phyloP scores from a whole-genome alignment of 768 basidiomycete species.

The Calocera cornea region DNA sequence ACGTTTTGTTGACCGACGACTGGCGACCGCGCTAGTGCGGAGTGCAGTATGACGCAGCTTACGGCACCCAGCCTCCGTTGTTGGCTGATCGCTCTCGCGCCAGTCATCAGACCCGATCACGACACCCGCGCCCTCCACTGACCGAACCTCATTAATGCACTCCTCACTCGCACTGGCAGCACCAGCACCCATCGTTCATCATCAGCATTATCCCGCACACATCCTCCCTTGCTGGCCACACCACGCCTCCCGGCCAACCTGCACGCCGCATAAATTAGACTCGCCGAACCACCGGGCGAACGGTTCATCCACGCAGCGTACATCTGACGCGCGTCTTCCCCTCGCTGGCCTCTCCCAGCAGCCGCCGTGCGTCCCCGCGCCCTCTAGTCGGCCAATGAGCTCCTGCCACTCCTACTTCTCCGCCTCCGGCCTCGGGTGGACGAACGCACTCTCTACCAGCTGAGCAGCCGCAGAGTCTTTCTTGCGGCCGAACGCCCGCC shows the following conservation, averaged over 20 bases:
- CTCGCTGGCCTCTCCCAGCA: no score
- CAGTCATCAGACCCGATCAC: not conserved
- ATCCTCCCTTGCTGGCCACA: not conserved
- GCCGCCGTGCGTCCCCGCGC: no score
- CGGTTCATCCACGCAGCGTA: not conserved
- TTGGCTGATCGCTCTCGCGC: not conserved
- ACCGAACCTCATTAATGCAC: not conserved
- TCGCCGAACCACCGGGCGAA: not conserved
- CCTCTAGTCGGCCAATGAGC: no score
- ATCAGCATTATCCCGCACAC: no score
- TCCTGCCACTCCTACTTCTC: no score
- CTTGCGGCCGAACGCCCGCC: no score
- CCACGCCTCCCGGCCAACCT: not conserved
- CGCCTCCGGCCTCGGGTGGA: no score
- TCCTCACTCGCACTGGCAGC: not conserved
- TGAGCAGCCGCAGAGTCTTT: no score
- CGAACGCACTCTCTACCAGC: no score
- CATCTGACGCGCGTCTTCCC: conserved; percentile 1
- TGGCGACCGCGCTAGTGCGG: no score
- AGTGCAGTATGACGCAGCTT: not conserved
- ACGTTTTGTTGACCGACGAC: no score
- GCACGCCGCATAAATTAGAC: not conserved
- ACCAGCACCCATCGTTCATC: no score
- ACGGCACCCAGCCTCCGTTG: not conserved
- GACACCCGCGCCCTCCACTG: not conserved